A percentile compares a stretch with the other conserved stretches of the same genome.
phyloP scores from a whole-genome alignment of 2,329 filamentous ascomycete genomes.

The Venturiaceae sp. region DNA sequence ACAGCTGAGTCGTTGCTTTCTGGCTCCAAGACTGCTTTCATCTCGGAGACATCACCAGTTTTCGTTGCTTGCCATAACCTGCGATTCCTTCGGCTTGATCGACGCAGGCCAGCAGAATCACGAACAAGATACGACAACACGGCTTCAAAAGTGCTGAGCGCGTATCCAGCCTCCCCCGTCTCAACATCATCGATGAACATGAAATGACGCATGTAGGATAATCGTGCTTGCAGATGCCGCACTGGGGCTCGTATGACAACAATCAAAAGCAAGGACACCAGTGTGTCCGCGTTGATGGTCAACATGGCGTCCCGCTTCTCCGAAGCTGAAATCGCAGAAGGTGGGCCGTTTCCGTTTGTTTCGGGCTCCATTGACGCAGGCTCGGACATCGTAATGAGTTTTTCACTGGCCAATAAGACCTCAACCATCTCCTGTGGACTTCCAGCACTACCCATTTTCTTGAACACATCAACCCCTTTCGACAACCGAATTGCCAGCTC shows the following conservation, averaged over 20 bases:
- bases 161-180: slow-evolving; percentile 91
- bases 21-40: slow-evolving; percentile 73
- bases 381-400: slow-evolving; percentile 18
- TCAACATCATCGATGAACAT: slow-evolving; percentile 98
- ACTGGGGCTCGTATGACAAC: slow-evolving; percentile 89
- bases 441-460: slow-evolving; percentile 66
- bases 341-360: not conserved
- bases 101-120: slow-evolving; percentile 72
- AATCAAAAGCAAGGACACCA: slow-evolving; percentile 83
- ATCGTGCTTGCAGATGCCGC: slow-evolving; percentile 73
- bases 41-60: slow-evolving; percentile 63
- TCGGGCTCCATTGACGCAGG: not conserved
- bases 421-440: slow-evolving; percentile 87
- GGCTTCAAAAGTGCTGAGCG: slow-evolving; percentile 89
- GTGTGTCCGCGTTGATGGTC: slow-evolving; percentile 75
- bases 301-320: slow-evolving; percentile 47
- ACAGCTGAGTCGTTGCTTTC: not conserved
- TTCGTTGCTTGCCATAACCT: slow-evolving; percentile 79
- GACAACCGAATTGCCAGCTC: slow-evolving; percentile 69
- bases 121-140: slow-evolving; percentile 79
- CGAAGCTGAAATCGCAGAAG: slow-evolving; percentile 16
- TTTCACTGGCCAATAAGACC: slow-evolving; percentile 57
- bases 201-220: slow-evolving; percentile 94
- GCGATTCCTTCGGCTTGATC: slow-evolving; percentile 77
- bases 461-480: slow-evolving; percentile 78